Percentiles rank a stretch among this genome's conserved stretches.
These are phyloP conservation scores for Berberis vulgaris DNA, from an alignment of 164 flowering plant genomes.

Conservation along the genomic window DNA sequence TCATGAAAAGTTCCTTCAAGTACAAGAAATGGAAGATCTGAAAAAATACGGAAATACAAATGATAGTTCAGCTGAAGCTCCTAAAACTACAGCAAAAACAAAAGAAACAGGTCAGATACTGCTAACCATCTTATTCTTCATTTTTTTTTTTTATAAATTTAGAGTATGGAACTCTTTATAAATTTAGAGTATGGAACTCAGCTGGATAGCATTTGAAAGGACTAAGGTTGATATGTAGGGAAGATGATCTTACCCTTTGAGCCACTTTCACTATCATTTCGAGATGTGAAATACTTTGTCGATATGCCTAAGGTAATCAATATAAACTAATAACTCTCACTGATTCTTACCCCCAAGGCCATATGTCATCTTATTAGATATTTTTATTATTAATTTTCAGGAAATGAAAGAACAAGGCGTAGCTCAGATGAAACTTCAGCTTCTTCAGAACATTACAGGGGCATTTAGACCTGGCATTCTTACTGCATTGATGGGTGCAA, in stretches of 20 bases:
- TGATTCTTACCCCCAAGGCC: neutral
- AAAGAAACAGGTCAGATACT: neutral
- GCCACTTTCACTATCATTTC: constrained; percentile 27
- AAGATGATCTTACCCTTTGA: constrained; percentile 31
- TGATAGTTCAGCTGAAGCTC: neutral
- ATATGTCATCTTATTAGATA: neutral
- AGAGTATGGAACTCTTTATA: neutral
- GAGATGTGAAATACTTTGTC: constrained; percentile 31
- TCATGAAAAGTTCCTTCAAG: neutral
- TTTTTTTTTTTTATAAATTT: neutral
- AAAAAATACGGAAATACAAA: neutral
- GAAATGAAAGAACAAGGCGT: constrained; percentile 18
- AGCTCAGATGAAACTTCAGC: constrained; percentile 21
- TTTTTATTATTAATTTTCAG: neutral
- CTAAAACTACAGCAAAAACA: neutral
- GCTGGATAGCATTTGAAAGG: neutral
- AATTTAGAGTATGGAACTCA: neutral
- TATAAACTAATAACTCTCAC: neutral
- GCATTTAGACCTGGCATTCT: constrained; percentile 42
- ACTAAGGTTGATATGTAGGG: neutral
- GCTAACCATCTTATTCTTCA: neutral
- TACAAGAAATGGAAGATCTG: neutral
- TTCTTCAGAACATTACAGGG: constrained; percentile 39
- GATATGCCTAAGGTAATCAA: constrained; percentile 24
- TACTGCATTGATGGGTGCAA: constrained; percentile 39